Percentiles rank a stretch among this genome's conserved stretches.
These are phyloP conservation scores for Hypericum androsaemum DNA, from an alignment of 345 rosid genomes.

Conservation along the genomic window DNA sequence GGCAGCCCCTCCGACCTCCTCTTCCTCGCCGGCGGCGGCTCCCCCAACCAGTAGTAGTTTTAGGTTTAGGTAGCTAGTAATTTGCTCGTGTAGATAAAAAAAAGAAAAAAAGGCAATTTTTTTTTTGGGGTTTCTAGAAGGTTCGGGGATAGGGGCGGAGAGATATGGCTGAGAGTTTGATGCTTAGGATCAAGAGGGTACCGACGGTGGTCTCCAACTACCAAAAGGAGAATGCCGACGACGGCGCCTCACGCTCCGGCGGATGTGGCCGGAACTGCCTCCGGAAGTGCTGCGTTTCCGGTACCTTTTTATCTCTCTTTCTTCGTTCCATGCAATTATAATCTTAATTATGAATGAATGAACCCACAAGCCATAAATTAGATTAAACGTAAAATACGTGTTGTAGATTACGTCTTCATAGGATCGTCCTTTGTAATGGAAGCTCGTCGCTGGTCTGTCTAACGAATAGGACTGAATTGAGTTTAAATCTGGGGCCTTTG, in stretches of 20 bases:
- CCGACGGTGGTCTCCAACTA: constrained; percentile 30
- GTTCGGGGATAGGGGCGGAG: not conserved
- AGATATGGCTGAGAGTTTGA: constrained; percentile 15
- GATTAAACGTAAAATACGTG: no score
- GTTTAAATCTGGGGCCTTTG: no score
- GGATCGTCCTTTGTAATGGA: no score
- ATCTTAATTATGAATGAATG: no score
- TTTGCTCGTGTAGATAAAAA: not conserved
- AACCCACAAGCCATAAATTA: no score
- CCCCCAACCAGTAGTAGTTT: constrained; percentile 1
- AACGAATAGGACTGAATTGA: no score
- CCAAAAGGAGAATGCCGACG: constrained; percentile 19
- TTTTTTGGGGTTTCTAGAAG: no score
- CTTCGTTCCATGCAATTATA: not conserved
- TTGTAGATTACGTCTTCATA: no score
- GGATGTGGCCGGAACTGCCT: constrained; percentile 30
- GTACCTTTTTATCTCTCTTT: constrained; percentile 7
- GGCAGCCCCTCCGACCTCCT: constrained; percentile 99
- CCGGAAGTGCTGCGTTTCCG: constrained; percentile 27
- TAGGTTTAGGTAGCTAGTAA: constrained; percentile 3
- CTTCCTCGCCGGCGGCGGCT: constrained; percentile 98
- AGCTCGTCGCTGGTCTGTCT: no score
- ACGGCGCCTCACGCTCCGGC: constrained; percentile 13
- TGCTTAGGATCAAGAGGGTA: constrained; percentile 30
- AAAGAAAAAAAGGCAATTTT: no score